phyloP scores from a whole-genome alignment of 169 alveolate species.

The Plasmodium gonderi region DNA sequence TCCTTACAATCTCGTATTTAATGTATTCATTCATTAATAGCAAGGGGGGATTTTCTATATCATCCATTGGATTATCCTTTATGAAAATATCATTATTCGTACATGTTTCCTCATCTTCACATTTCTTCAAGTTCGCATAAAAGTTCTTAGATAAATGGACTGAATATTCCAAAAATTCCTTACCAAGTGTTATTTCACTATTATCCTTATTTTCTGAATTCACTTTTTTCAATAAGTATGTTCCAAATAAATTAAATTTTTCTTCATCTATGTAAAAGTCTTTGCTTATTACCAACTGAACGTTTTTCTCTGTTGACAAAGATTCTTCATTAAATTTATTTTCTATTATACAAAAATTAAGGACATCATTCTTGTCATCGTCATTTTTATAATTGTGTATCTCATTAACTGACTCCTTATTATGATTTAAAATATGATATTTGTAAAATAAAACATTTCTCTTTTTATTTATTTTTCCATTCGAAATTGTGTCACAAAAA shows the following conservation, averaged over 20 bases:
- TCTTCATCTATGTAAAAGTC: slow-evolving; percentile 60
- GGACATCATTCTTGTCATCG: neutral
- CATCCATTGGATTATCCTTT: neutral
- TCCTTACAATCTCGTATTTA: slow-evolving; percentile 14
- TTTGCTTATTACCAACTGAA: slow-evolving; percentile 44
- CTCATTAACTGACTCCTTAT: neutral
- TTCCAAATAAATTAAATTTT: slow-evolving; percentile 22
- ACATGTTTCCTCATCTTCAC: neutral
- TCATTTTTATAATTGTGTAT: neutral
- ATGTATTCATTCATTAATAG: slow-evolving; percentile 49
- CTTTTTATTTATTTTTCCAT: slow-evolving; percentile 3
- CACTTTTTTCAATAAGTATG: neutral
- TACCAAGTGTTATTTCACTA: neutral
- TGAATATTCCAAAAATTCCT: neutral
- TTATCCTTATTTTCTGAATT: neutral
- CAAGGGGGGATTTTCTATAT: neutral
- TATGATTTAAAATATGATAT: slow-evolving; percentile 17
- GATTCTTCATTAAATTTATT: slow-evolving; percentile 30
- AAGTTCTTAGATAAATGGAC: slow-evolving; percentile 16
- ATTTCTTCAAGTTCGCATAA: slow-evolving; percentile 5
- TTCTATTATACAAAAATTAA: neutral
- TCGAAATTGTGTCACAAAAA: slow-evolving; percentile 40
- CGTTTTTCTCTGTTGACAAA: neutral
- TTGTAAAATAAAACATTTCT: slow-evolving; percentile 11
- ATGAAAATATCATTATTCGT: neutral